phyloP scores from a whole-genome alignment of 495 filamentous ascomycete genomes.

The Aspergillus biplanus region DNA sequence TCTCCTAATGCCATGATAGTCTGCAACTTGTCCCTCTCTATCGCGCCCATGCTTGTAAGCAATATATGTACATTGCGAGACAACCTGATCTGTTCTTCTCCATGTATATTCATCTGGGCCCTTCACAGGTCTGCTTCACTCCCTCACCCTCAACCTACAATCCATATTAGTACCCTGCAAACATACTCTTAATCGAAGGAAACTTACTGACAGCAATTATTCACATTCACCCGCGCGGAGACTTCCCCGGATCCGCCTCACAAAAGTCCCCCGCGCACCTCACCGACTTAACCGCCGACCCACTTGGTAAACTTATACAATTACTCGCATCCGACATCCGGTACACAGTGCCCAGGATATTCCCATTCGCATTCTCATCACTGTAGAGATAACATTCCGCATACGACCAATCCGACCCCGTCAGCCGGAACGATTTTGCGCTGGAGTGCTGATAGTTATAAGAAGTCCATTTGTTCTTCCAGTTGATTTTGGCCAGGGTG shows the following conservation, averaged over 20 bases:
- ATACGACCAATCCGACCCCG: neutral
- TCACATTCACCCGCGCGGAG: neutral
- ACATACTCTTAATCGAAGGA: neutral
- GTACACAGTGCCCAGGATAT: neutral
- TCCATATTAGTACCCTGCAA: neutral
- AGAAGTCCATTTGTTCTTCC: neutral
- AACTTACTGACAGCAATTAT: neutral
- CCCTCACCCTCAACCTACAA: neutral
- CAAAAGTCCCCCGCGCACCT: neutral
- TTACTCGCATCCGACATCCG: neutral
- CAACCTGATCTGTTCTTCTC: too few relatives aligned
- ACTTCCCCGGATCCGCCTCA: neutral
- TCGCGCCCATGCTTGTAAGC: too few relatives aligned
- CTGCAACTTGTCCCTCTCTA: too few relatives aligned
- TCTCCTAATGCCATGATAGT: too few relatives aligned
- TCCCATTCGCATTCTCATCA: neutral
- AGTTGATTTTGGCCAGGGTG: neutral
- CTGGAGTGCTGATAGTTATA: neutral
- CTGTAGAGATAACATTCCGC: neutral
- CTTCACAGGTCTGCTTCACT: neutral
- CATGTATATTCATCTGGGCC: neutral
- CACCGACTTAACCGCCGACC: neutral
- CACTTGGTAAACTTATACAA: neutral
- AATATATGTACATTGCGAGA: too few relatives aligned
- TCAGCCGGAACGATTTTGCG: neutral